phyloP scores from a whole-genome alignment of 768 basidiomycete genomes.

The Gloeophyllum trabeum region DNA sequence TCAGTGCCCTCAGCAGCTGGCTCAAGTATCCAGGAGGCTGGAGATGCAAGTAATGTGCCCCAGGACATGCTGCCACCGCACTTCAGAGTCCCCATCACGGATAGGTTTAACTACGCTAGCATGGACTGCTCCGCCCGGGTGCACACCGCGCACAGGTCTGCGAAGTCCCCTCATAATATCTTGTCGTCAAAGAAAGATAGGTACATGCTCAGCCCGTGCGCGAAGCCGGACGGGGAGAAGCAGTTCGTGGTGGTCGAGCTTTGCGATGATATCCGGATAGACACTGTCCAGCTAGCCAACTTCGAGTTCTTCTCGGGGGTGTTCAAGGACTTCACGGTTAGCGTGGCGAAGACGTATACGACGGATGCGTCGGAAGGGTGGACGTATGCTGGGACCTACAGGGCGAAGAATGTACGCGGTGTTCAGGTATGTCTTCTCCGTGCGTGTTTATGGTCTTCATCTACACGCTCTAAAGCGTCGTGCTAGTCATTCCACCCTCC shows the following conservation, averaged over 20 bases:
- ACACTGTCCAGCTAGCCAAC: conserved; percentile 92
- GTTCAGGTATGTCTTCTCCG: conserved; percentile 64
- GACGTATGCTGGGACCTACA: conserved; percentile 66
- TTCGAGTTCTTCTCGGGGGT: conserved; percentile 98
- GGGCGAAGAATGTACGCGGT: conserved; percentile 83
- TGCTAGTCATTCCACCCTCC: conserved; percentile 72
- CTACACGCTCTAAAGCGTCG: not conserved
- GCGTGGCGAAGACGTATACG: conserved; percentile 42
- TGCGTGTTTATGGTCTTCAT: no score
- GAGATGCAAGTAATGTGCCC: conserved; percentile 4
- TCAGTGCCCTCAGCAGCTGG: not conserved
- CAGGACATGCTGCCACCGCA: conserved; percentile 34
- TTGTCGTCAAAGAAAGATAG: conserved; percentile 83
- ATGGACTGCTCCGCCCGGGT: conserved; percentile 90
- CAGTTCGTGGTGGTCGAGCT: conserved; percentile 91
- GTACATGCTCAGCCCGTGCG: conserved; percentile 95
- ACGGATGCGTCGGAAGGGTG: conserved; percentile 24
- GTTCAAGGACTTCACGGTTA: conserved; percentile 85
- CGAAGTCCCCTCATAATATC: conserved; percentile 76
- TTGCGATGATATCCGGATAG: conserved; percentile 95
- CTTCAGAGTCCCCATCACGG: conserved; percentile 64
- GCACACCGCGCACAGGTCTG: conserved; percentile 68
- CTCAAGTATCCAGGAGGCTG: not conserved
- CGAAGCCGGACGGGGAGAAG: conserved; percentile 25
- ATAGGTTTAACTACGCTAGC: conserved; percentile 92